Percentiles rank a stretch among this genome's conserved stretches.
phyloP scores from a whole-genome alignment of 257 asterid species.

The Solanum chilense region DNA sequence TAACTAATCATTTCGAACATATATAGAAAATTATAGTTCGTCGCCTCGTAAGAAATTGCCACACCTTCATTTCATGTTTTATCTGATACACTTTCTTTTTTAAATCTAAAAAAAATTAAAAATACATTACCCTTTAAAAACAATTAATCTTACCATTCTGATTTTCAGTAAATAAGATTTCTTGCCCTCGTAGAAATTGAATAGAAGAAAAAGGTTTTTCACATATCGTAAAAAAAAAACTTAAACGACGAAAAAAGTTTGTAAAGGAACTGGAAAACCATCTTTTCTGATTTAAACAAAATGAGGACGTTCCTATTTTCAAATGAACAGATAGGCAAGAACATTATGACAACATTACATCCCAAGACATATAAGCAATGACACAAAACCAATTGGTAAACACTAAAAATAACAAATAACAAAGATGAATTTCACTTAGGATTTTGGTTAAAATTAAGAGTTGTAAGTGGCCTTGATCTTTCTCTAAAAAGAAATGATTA shows the following conservation, averaged over 20 bases:
- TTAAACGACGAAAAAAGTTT: background rate
- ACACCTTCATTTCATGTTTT: background rate
- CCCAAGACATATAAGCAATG: background rate
- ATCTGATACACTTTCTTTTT: background rate
- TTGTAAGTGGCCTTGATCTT: background rate
- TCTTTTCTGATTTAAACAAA: background rate
- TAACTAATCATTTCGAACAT: background rate
- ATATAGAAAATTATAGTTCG: background rate
- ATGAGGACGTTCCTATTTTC: background rate
- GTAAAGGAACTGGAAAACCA: background rate
- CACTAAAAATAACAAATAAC: background rate
- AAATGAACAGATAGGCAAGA: background rate
- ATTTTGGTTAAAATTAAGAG: background rate
- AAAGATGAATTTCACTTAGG: background rate
- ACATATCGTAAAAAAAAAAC: no score
- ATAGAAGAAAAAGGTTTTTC: background rate
- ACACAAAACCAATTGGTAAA: background rate
- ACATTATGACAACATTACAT: background rate
- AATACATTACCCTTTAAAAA: no score
- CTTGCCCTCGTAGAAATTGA: background rate
- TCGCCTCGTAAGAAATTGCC: background rate
- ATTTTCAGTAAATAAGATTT: background rate
- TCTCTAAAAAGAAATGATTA: background rate
- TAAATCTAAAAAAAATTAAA: no score
- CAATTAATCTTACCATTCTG: background rate